phyloP scores from a whole-genome alignment of 176 grass and related monocot species.

The Avena atlantica region DNA sequence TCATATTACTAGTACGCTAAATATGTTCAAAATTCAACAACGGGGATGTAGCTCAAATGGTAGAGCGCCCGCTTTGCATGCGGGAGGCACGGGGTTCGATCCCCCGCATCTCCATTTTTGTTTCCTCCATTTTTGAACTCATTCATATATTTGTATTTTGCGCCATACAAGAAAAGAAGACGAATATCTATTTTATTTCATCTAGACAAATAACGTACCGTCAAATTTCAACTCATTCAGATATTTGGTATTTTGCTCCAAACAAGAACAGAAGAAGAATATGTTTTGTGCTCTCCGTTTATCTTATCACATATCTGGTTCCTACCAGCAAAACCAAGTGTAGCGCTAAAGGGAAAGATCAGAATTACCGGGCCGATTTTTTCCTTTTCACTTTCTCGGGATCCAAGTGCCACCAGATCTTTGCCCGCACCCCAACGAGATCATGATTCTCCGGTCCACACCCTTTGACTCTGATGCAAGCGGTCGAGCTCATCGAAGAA shows the following conservation, averaged over 20 bases:
- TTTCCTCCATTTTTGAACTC: too few relatives aligned
- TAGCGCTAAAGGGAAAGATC: background rate
- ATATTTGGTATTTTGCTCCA: too few relatives aligned
- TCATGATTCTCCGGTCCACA: slow-evolving; percentile 24
- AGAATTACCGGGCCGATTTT: background rate
- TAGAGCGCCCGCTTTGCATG: slow-evolving; percentile 99
- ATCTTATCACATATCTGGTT: background rate
- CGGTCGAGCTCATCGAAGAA: background rate
- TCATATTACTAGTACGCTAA: too few relatives aligned
- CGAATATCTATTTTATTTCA: too few relatives aligned
- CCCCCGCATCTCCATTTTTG: slow-evolving; percentile 71
- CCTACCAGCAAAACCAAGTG: background rate
- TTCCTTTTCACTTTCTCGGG: background rate
- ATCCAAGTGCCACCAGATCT: background rate
- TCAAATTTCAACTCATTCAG: too few relatives aligned
- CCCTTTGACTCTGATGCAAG: slow-evolving; percentile 27
- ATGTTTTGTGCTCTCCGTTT: background rate
- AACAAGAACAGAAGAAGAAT: too few relatives aligned
- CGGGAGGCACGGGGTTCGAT: slow-evolving; percentile 99
- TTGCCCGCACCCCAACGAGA: slow-evolving; percentile 39
- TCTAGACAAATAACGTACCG: too few relatives aligned
- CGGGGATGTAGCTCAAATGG: slow-evolving; percentile 85
- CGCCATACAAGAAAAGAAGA: background rate
- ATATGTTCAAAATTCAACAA: too few relatives aligned
- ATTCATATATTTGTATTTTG: background rate